These are phyloP conservation scores for Solanum bulbocastanum DNA, from an alignment of 257 asterid genomes.

Conservation along the genomic window DNA sequence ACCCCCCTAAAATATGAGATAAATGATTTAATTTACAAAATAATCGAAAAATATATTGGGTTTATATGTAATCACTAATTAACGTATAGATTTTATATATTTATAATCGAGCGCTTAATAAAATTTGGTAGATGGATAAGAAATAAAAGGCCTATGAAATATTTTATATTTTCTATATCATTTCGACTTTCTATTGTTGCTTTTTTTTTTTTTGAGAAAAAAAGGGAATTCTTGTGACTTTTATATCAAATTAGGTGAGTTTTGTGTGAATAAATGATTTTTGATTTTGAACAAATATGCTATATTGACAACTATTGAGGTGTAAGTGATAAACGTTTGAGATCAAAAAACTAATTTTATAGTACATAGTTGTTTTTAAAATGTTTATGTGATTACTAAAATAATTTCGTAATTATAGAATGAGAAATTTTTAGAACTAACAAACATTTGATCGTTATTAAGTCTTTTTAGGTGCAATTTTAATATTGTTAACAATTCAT, in stretches of 20 bases:
- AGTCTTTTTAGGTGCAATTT: too few relatives aligned
- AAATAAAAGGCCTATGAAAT: neutral
- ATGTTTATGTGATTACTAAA: neutral
- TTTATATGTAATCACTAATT: too few relatives aligned
- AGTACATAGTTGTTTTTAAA: neutral
- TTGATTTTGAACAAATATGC: neutral
- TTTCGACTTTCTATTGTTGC: too few relatives aligned
- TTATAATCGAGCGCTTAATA: too few relatives aligned
- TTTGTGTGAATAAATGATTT: neutral
- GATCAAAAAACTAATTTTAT: neutral
- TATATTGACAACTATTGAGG: neutral
- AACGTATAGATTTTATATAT: too few relatives aligned
- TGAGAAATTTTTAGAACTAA: too few relatives aligned
- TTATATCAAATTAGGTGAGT: neutral
- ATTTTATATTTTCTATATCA: neutral
- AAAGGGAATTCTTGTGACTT: neutral
- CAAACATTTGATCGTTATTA: too few relatives aligned
- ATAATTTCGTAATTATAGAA: neutral
- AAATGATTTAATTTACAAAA: neutral
- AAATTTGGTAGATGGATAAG: neutral
- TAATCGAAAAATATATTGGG: neutral
- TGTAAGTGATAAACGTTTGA: neutral
- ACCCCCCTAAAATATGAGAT: neutral
- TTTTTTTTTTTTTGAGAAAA: neutral
- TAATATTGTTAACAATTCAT: too few relatives aligned